These are phyloP conservation scores for Candida verbasci DNA, from an alignment of 805 yeast genomes.

Conservation along the genomic window DNA sequence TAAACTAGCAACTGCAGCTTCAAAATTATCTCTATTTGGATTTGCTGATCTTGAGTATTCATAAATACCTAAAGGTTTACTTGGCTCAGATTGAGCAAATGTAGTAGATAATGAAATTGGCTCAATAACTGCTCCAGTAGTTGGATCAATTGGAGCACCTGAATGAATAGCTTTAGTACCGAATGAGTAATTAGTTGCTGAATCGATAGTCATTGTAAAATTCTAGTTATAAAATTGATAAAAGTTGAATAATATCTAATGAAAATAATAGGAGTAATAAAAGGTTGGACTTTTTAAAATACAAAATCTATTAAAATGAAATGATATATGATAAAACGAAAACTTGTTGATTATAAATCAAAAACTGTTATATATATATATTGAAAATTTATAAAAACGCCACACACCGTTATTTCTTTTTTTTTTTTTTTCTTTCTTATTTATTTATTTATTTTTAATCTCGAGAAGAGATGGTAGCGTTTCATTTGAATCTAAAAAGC, in stretches of 20 bases:
- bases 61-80: slow-evolving; percentile 70
- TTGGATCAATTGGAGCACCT: slow-evolving; percentile 66
- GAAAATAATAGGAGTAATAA: slow-evolving; percentile 1
- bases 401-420: no score
- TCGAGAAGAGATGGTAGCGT: slow-evolving; percentile 1
- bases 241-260: slow-evolving; percentile 10
- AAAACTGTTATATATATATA: no score
- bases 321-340: background rate
- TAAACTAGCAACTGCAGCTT: slow-evolving; percentile 70
- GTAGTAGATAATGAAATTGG: slow-evolving; percentile 83
- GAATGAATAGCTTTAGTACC: slow-evolving; percentile 84
- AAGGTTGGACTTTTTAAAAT: slow-evolving; percentile 14
- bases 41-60: slow-evolving; percentile 84
- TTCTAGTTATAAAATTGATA: background rate
- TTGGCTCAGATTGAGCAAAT: slow-evolving; percentile 75
- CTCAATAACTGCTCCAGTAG: slow-evolving; percentile 83
- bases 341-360: no score
- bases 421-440: no score
- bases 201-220: slow-evolving; percentile 35
- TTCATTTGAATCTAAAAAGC: background rate
- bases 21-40: slow-evolving; percentile 83
- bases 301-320: no score
- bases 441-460: no score
- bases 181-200: slow-evolving; percentile 40
- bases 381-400: no score